Conservation (phyloP, 1,284 basidiomycete genomes). For the Gomphus bonarii region DNA sequence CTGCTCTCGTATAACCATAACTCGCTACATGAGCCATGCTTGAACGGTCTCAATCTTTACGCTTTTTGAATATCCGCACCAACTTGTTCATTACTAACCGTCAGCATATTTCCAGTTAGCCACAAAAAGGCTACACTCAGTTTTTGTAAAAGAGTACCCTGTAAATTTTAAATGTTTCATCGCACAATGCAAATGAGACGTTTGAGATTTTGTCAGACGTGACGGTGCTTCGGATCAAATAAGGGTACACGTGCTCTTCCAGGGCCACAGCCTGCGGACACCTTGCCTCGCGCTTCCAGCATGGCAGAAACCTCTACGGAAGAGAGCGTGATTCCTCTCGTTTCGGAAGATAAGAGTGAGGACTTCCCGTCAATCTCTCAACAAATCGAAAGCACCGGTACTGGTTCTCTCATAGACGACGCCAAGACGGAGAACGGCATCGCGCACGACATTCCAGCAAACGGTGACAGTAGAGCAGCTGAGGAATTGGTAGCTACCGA, state of each 20-base stretch:
- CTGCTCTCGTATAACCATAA: constrained; percentile 70
- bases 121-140: neutral
- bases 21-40: constrained; percentile 62
- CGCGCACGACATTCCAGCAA: constrained; percentile 15
- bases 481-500: constrained; percentile 12
- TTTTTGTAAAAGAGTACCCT: neutral
- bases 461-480: constrained; percentile 13
- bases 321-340: neutral
- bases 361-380: neutral
- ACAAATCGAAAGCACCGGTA: constrained; percentile 1
- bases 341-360: constrained; percentile 5
- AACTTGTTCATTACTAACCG: neutral
- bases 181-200: neutral
- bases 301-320: constrained; percentile 6
- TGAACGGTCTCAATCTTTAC: constrained; percentile 66
- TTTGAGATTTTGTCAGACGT: neutral
- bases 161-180: neutral
- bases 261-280: neutral
- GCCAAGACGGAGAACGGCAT: neutral
- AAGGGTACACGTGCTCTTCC: neutral
- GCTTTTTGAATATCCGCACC: constrained; percentile 24
- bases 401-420: constrained; percentile 19
- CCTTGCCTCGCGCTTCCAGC: constrained; percentile 8
- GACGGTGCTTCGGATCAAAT: neutral
- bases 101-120: neutral